phyloP scores from a whole-genome alignment of 2,329 filamentous ascomycete species.

The Colletotrichum sidae region DNA sequence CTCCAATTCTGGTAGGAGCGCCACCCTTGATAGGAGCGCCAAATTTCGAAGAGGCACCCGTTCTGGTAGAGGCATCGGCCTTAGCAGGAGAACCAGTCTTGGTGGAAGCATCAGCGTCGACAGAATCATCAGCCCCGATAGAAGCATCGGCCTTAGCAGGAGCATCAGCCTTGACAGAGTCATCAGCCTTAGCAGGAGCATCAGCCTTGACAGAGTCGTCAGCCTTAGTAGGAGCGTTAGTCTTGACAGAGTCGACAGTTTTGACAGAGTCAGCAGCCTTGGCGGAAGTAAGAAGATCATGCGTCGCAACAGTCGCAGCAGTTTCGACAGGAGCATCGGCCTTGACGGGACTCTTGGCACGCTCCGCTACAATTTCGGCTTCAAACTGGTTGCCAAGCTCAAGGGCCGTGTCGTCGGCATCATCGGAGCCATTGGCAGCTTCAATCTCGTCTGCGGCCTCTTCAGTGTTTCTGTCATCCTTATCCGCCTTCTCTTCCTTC shows the following conservation, averaged over 20 bases:
- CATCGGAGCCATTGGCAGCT: constrained; percentile 1
- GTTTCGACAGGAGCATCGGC: constrained; percentile 6
- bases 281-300: neutral
- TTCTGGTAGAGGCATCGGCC: constrained; percentile 2
- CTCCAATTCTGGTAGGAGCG: too few species aligned
- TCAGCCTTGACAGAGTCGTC: constrained; percentile 6
- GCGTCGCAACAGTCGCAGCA: neutral
- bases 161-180: neutral
- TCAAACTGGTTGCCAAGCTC: constrained; percentile 28
- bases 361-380: constrained; percentile 3
- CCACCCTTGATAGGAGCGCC: neutral
- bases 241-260: too few species aligned
- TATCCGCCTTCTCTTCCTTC: neutral
- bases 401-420: constrained; percentile 15
- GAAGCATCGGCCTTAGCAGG: neutral
- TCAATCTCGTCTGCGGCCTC: constrained; percentile 3
- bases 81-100: constrained; percentile 1
- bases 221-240: too few species aligned
- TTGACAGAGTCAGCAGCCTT: too few species aligned
- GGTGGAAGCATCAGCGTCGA: too few species aligned
- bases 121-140: too few species aligned
- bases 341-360: constrained; percentile 24
- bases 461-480: constrained; percentile 1
- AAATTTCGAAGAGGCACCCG: neutral
- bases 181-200: too few species aligned